Conservation (phyloP, 1,284 basidiomycete genomes). For the Malassezia nana region DNA sequence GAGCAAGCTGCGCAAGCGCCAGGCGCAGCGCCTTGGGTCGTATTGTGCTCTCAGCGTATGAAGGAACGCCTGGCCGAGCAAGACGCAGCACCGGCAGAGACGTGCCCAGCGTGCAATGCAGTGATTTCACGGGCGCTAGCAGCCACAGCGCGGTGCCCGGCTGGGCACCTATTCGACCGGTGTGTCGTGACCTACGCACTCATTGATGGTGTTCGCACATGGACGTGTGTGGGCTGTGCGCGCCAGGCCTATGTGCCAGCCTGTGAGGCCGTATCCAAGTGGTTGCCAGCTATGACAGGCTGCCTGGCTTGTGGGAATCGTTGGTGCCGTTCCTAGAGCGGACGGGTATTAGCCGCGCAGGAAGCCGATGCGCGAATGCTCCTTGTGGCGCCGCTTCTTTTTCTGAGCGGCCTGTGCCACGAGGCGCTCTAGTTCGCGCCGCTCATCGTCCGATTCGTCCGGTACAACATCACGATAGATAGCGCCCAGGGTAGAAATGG, state of each 20-base stretch:
- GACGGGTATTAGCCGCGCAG: background rate
- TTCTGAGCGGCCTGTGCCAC: slow-evolving; percentile 51
- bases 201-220: background rate
- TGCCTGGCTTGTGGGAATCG: slow-evolving; percentile 12
- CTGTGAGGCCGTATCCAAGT: background rate
- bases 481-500: slow-evolving; percentile 38
- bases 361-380: background rate
- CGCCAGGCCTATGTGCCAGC: slow-evolving; percentile 3
- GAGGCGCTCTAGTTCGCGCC: slow-evolving; percentile 47
- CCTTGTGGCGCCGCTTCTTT: slow-evolving; percentile 44
- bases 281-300: background rate
- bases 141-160: slow-evolving; percentile 6
- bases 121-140: slow-evolving; percentile 1
- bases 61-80: background rate
- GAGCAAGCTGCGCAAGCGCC: background rate
- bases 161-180: slow-evolving; percentile 14
- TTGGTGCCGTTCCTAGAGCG: background rate
- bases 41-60: background rate
- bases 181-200: slow-evolving; percentile 11
- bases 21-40: background rate
- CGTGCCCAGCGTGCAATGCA: slow-evolving; percentile 10
- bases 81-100: background rate
- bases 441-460: slow-evolving; percentile 43
- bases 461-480: slow-evolving; percentile 46
- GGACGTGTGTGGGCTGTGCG: slow-evolving; percentile 10